Conservation (phyloP, 2,329 filamentous ascomycete species). For the Penicillium italicum region DNA sequence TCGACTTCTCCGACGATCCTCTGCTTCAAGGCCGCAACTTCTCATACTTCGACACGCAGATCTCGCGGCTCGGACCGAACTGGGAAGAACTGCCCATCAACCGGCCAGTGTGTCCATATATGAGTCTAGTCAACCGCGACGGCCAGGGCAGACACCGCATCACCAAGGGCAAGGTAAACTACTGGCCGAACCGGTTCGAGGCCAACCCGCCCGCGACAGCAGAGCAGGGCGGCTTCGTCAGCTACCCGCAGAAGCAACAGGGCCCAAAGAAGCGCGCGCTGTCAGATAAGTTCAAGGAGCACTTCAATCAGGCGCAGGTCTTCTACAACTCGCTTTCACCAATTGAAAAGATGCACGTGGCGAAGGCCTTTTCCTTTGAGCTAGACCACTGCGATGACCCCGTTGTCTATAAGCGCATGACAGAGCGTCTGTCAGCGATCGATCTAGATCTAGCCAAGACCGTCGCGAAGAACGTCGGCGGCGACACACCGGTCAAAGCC, state of each 20-base stretch:
- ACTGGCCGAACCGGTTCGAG: constrained; percentile 72
- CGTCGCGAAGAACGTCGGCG: constrained; percentile 71
- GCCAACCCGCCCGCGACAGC: constrained; percentile 59
- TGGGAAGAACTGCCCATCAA: constrained; percentile 77
- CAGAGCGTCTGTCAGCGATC: constrained; percentile 65
- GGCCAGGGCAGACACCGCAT: constrained; percentile 70
- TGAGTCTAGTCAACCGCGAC: constrained; percentile 74
- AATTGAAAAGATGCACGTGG: constrained; percentile 35
- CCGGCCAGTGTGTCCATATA: constrained; percentile 67
- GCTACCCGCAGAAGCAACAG: constrained; percentile 61
- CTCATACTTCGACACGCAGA: constrained; percentile 53
- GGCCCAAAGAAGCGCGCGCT: constrained; percentile 64
- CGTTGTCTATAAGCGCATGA: constrained; percentile 70
- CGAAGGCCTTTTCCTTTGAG: constrained; percentile 40
- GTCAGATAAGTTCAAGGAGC: constrained; percentile 45
- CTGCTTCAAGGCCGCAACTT: constrained; percentile 71
- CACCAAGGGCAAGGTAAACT: constrained; percentile 69
- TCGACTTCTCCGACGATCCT: constrained; percentile 73
- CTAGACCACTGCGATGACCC: constrained; percentile 64
- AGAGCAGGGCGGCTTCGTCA: constrained; percentile 64
- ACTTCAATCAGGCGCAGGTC: constrained; percentile 37
- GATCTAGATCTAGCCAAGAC: constrained; percentile 65
- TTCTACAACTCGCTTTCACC: constrained; percentile 39
- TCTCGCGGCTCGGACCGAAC: constrained; percentile 67
- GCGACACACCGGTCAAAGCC: constrained; percentile 53